phyloP scores from a whole-genome alignment of 371 early-diverging fungal genomes.

The Mucor saturninus region DNA sequence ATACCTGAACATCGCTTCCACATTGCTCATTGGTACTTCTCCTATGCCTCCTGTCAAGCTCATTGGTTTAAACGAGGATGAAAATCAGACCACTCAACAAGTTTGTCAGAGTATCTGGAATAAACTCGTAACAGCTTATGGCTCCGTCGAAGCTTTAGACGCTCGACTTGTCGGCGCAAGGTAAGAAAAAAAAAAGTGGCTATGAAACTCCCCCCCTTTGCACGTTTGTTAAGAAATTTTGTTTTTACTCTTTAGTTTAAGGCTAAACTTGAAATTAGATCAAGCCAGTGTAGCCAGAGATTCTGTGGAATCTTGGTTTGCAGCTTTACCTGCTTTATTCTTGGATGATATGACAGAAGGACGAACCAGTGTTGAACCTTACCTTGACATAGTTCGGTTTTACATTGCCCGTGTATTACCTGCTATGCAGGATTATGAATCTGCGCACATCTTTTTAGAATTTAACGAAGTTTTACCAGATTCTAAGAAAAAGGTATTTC shows the following conservation, averaged over 20 bases:
- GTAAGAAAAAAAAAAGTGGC: constrained; percentile 24
- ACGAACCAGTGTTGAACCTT: constrained; percentile 26
- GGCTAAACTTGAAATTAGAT: constrained; percentile 33
- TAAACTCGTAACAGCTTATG: constrained; percentile 27
- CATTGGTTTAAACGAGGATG: constrained; percentile 13
- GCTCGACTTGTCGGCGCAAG: constrained; percentile 36
- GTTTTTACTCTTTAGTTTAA: constrained; percentile 21
- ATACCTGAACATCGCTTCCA: constrained; percentile 44
- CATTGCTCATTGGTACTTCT: constrained; percentile 14
- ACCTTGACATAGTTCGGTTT: constrained; percentile 33
- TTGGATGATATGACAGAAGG: constrained; percentile 25
- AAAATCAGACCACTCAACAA: constrained; percentile 15
- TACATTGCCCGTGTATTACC: constrained; percentile 40
- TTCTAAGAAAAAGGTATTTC: constrained; percentile 40
- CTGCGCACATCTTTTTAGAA: constrained; percentile 42
- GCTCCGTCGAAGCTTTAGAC: constrained; percentile 27
- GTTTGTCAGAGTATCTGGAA: constrained; percentile 34
- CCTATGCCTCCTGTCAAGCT: constrained; percentile 15
- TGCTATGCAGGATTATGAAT: constrained; percentile 42
- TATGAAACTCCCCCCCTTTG: background rate
- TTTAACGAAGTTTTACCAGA: constrained; percentile 42
- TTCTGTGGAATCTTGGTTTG: constrained; percentile 44
- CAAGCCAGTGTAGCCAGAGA: constrained; percentile 36
- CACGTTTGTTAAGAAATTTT: too few relatives aligned
- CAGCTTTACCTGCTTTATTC: constrained; percentile 32